phyloP scores from a whole-genome alignment of 352 stramenopile genomes.

The Globisporangium splendens region DNA sequence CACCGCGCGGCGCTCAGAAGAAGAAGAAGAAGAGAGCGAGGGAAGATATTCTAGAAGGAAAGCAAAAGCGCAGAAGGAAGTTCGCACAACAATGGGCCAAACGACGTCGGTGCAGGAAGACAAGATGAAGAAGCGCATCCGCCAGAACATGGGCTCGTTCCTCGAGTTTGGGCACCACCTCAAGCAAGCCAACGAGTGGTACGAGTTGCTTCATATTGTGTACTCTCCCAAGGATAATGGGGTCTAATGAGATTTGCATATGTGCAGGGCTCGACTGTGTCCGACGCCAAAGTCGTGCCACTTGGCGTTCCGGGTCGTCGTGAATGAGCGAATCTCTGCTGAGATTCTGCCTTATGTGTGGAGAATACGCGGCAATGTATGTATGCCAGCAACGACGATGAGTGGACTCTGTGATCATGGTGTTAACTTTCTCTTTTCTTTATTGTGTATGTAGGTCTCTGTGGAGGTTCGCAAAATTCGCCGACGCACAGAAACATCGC shows the following conservation, averaged over 20 bases:
- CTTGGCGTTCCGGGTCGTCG: conserved; percentile 66
- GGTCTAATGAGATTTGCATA: background rate
- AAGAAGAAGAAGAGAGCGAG: background rate
- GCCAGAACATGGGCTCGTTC: conserved; percentile 67
- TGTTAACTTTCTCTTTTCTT: background rate
- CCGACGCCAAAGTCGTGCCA: conserved; percentile 74
- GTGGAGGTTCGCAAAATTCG: conserved; percentile 75
- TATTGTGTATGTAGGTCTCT: conserved; percentile 21
- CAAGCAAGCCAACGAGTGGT: conserved; percentile 79
- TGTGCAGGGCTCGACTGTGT: conserved; percentile 56
- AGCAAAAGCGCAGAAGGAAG: background rate
- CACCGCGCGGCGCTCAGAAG: too few species aligned
- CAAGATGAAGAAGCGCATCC: conserved; percentile 70
- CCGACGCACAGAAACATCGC: conserved; percentile 30
- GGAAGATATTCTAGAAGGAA: conserved; percentile 4
- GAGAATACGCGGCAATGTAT: conserved; percentile 62
- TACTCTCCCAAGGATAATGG: conserved; percentile 1
- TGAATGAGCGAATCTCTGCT: conserved; percentile 54
- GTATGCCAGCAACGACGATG: too few species aligned
- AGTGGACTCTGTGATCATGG: background rate
- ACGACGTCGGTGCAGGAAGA: conserved; percentile 65
- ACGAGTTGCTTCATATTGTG: conserved; percentile 6
- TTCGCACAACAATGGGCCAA: conserved; percentile 47
- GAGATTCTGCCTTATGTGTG: conserved; percentile 75
- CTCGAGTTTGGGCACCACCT: conserved; percentile 68